Evolutionary conservation across 768 basidiomycete species (phyloP).

Genomic region (Mycena alexandri): DNA sequence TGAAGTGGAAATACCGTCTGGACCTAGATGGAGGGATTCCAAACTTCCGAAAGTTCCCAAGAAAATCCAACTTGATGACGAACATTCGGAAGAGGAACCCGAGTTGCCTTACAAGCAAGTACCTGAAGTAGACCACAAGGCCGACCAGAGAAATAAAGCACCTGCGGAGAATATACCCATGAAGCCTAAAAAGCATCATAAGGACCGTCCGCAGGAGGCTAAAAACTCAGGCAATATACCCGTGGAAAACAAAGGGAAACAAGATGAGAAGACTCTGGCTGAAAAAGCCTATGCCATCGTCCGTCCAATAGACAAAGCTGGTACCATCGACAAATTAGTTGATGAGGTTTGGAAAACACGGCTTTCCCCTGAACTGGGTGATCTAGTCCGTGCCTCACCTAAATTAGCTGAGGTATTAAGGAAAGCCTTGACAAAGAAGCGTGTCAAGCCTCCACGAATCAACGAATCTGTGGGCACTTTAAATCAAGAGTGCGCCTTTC

Average conservation of each 20-base stretch:
- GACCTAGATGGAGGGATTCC: not conserved
- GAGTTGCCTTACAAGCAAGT: not conserved
- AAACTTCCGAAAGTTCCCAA: not conserved
- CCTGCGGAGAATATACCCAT: not conserved
- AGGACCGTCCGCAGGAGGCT: not conserved
- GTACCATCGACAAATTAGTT: not conserved
- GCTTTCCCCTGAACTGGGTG: too few species aligned
- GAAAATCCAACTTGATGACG: not conserved
- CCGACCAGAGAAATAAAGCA: not conserved
- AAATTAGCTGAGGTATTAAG: not conserved
- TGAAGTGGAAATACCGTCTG: not conserved
- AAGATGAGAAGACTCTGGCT: not conserved
- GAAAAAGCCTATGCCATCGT: too few species aligned
- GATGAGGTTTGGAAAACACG: not conserved
- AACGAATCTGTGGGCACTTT: not conserved
- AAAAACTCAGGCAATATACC: not conserved
- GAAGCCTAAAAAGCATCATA: not conserved
- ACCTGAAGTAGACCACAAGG: not conserved
- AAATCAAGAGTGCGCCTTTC: not conserved
- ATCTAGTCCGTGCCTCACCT: not conserved
- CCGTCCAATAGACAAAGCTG: not conserved
- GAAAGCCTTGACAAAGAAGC: not conserved
- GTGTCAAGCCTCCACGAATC: not conserved
- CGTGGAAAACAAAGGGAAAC: not conserved
- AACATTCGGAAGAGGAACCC: not conserved